Base-by-base conservation (phyloP, 768 basidiomycete species). In the Krasilnikovozyma curviuscula region DNA sequence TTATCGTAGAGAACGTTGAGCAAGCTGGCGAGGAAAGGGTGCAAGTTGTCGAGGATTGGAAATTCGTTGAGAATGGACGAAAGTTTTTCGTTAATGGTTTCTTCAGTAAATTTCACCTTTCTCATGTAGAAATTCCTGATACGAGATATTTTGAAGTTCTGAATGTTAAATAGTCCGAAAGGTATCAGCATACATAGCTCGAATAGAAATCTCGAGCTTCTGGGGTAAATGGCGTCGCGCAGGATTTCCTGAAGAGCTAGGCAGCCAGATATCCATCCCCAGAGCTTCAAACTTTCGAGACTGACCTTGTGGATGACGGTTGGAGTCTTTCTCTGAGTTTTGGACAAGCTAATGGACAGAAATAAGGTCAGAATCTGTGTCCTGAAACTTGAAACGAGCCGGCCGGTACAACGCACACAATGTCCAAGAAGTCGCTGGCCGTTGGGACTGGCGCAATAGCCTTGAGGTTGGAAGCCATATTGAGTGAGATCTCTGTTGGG, bases 1-100 rank as follows among this genome's bases (percentile, higher is more conserved):
- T 97, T 97, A 73, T 98, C 93, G 66, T 98, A 98, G 34, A 98
- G 74, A 14, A 98, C 93, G 66, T 98, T 98, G 74, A 98, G 78
- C 16, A 98, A 71, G 2, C 88, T 89, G 1, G 85, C 74, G 16
- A 97, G 71, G 71, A 97, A 98, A 1, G 93, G 93, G 64, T 98
- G 93, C 9, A 98, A 72, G 62, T 97, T 91, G 72, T 76, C 59
- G 44, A 98, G 79, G 68, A 97, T 78, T 19, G 93, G 93, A 69
- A 98, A 98, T 65, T 98, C 93, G 37, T 78, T 74, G 61, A 98
- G 70, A 63, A 98, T 98, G 29, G 78, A 80, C 47, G 78, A 78
- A 27, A 98, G 74, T 63, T 95, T 89, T 67, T 95, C 89, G 52
- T 93, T 88, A 56, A 97, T 95, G 14, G 82, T 72, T 61, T 95